phyloP scores from a whole-genome alignment of 306 rosid species.

The Dryas drummondii region DNA sequence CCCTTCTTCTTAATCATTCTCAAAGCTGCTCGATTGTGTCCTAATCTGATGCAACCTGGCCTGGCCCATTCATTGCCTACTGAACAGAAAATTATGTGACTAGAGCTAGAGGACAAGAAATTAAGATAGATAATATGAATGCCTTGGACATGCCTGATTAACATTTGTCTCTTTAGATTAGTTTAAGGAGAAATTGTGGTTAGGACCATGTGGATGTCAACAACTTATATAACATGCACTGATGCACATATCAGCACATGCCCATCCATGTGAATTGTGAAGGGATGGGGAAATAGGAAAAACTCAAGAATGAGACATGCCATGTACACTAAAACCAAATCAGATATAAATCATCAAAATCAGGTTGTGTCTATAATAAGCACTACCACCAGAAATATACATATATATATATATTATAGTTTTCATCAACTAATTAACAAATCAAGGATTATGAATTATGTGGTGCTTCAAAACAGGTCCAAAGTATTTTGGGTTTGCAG shows the following conservation, averaged over 20 bases:
- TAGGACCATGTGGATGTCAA: constrained; percentile 8
- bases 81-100: not conserved
- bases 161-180: not conserved
- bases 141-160: not conserved
- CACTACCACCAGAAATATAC: constrained; percentile 4
- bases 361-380: too few species aligned
- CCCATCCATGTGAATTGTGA: constrained; percentile 32
- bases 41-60: constrained; percentile 1
- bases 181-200: not conserved
- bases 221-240: not conserved
- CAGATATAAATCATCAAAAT: too few species aligned
- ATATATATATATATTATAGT: constrained; percentile 9
- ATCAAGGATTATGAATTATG: constrained; percentile 12
- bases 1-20: not conserved
- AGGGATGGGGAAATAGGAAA: not conserved
- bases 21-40: constrained; percentile 19
- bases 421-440: constrained; percentile 17
- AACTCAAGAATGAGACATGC: not conserved
- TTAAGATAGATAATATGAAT: not conserved
- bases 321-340: too few species aligned
- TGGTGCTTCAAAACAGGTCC: constrained; percentile 34
- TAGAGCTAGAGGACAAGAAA: not conserved
- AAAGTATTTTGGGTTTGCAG: constrained; percentile 53
- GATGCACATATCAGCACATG: constrained; percentile 38
- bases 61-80: not conserved